Evolutionary conservation across 352 stramenopile genomes (phyloP).

Genomic region (Pythium phragmiticola): DNA sequence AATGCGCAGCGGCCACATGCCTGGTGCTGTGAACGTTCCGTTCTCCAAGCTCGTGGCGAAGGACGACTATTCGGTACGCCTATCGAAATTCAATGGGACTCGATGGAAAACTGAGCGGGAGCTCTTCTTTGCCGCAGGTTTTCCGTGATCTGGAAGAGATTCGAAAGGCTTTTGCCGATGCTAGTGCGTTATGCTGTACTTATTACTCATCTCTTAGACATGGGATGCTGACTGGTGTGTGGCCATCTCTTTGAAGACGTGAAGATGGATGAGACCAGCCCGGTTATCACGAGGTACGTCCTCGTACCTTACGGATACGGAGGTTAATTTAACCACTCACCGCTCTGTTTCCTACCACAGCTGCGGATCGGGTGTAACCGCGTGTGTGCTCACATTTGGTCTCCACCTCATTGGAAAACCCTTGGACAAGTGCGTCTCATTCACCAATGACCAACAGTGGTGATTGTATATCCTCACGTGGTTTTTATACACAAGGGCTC

Average conservation of each 20-base stretch:
- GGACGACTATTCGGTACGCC: constrained; percentile 78
- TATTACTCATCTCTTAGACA: neutral
- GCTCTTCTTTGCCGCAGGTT: constrained; percentile 28
- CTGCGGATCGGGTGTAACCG: constrained; percentile 74
- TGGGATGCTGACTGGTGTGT: neutral
- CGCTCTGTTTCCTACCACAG: constrained; percentile 23
- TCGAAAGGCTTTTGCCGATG: constrained; percentile 72
- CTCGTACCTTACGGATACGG: neutral
- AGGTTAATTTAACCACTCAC: neutral
- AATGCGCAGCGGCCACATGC: constrained; percentile 92
- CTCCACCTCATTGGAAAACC: constrained; percentile 66
- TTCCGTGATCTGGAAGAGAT: constrained; percentile 81
- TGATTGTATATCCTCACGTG: neutral
- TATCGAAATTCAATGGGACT: constrained; percentile 1
- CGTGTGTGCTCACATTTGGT: constrained; percentile 60
- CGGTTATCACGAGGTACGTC: constrained; percentile 68
- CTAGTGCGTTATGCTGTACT: constrained; percentile 33
- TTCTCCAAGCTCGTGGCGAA: constrained; percentile 86
- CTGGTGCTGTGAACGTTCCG: constrained; percentile 88
- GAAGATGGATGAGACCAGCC: constrained; percentile 52
- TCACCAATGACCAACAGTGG: neutral
- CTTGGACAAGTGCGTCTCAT: constrained; percentile 52
- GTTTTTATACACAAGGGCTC: constrained; percentile 29
- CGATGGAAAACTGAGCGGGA: neutral
- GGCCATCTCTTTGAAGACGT: constrained; percentile 32